phyloP scores from a whole-genome alignment of 2,329 filamentous ascomycete species.

The Diaporthe sp. region DNA sequence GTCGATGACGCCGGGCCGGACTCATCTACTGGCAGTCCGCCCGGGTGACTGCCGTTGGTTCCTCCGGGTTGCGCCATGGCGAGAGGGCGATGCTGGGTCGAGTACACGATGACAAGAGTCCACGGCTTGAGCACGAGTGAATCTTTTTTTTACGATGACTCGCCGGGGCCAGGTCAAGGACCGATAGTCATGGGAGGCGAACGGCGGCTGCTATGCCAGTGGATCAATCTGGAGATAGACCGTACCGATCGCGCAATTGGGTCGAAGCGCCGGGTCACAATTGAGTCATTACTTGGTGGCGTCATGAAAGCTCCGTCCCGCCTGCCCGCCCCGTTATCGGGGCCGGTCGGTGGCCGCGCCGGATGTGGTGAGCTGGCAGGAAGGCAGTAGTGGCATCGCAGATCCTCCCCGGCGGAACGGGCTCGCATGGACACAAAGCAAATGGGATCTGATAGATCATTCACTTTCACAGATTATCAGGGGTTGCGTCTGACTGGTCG shows the following conservation, averaged over 20 bases:
- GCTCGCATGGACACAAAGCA: neutral
- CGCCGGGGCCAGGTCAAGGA: neutral
- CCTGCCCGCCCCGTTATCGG: constrained; percentile 24
- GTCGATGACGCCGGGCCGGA: constrained; percentile 14
- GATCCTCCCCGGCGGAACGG: neutral
- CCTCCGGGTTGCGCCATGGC: constrained; percentile 21
- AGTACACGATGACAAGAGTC: neutral
- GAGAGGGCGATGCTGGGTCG: neutral
- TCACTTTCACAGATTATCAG: neutral
- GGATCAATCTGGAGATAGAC: neutral
- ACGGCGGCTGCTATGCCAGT: neutral
- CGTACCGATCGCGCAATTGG: neutral
- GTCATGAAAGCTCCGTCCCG: constrained; percentile 24
- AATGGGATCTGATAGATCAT: neutral
- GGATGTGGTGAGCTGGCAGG: neutral
- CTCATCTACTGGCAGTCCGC: constrained; percentile 28
- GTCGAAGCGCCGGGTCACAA: neutral
- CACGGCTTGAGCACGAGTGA: neutral
- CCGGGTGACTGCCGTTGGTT: constrained; percentile 5
- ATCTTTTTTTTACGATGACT: no score
- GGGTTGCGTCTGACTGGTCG: neutral
- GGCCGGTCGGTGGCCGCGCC: constrained; percentile 4
- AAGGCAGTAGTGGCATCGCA: neutral
- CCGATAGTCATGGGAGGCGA: neutral
- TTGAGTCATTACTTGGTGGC: constrained; percentile 8